A percentile compares a stretch with the other conserved stretches of the same genome.
Conservation (phyloP, 2,329 filamentous ascomycete genomes). For the Scolecobasidium constrictum region DNA sequence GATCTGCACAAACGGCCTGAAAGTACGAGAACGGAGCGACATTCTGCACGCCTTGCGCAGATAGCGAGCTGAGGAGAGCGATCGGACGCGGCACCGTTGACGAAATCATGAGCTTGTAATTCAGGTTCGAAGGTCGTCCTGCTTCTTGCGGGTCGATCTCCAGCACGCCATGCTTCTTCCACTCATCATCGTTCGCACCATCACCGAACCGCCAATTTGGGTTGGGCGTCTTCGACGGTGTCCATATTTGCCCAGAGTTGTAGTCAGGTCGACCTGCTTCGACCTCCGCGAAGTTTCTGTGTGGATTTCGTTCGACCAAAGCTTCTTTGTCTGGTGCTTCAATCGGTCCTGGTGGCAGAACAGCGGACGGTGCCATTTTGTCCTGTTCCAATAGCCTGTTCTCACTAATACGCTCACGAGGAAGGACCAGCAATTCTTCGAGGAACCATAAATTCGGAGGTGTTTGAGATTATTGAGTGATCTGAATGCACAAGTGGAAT, state of each 20-base stretch:
- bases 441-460: too few species aligned
- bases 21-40: slow-evolving; percentile 20
- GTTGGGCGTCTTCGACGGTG: slow-evolving; percentile 12
- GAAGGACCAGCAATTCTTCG: too few species aligned
- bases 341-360: background rate
- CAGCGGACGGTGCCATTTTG: background rate
- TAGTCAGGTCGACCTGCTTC: slow-evolving; percentile 12
- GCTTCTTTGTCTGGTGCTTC: slow-evolving; percentile 17
- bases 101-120: slow-evolving; percentile 15
- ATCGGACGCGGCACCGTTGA: slow-evolving; percentile 14
- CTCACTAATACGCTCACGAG: too few species aligned
- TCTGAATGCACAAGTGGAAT: too few species aligned
- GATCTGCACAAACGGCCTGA: slow-evolving; percentile 17
- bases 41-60: slow-evolving; percentile 14
- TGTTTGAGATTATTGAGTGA: too few species aligned
- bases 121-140: slow-evolving; percentile 12
- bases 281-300: slow-evolving; percentile 12
- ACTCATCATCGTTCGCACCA: slow-evolving; percentile 4
- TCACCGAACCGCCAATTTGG: slow-evolving; percentile 13
- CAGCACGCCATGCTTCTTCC: slow-evolving; percentile 3
- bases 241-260: slow-evolving; percentile 8
- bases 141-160: slow-evolving; percentile 14
- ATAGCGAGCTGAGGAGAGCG: slow-evolving; percentile 13
- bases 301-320: slow-evolving; percentile 13
- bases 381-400: background rate